A percentile compares a stretch with the other conserved stretches of the same genome.
Conservation (phyloP, 176 grass and related monocot species). For the Aechmea fasciata region DNA sequence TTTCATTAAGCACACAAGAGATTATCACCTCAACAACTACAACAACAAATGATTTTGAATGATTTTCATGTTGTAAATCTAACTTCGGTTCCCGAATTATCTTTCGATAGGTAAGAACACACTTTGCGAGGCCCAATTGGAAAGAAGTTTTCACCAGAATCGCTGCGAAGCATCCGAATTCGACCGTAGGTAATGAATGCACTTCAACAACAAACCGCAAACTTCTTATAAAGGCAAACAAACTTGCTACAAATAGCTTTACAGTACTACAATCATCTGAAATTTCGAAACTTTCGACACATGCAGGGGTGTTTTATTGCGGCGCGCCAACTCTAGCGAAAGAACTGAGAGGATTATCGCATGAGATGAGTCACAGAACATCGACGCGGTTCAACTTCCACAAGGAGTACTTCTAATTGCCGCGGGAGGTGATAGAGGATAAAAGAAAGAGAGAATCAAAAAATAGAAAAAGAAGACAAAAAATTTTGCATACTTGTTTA, state of each 20-base stretch:
- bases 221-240: not conserved
- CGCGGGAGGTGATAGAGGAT: not conserved
- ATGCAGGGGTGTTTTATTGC: constrained; percentile 86
- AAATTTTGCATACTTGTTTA: constrained; percentile 44
- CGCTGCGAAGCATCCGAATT: constrained; percentile 72
- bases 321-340: constrained; percentile 71
- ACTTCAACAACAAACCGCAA: not conserved
- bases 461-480: constrained; percentile 23
- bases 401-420: constrained; percentile 80
- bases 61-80: not conserved
- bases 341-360: constrained; percentile 67
- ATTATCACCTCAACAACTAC: too few species aligned
- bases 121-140: constrained; percentile 98
- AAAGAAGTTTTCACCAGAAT: constrained; percentile 82
- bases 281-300: constrained; percentile 11
- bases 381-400: constrained; percentile 90
- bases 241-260: constrained; percentile 1
- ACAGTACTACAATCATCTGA: not conserved
- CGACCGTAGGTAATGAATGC: constrained; percentile 64
- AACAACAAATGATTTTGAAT: not conserved
- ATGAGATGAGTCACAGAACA: constrained; percentile 90
- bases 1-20: not conserved
- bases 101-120: constrained; percentile 69
- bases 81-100: not conserved
- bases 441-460: not conserved